These are phyloP conservation scores for Rhizophagus sp. DNA, from an alignment of 192 early-diverging fungal species.

Conservation along the genomic window DNA sequence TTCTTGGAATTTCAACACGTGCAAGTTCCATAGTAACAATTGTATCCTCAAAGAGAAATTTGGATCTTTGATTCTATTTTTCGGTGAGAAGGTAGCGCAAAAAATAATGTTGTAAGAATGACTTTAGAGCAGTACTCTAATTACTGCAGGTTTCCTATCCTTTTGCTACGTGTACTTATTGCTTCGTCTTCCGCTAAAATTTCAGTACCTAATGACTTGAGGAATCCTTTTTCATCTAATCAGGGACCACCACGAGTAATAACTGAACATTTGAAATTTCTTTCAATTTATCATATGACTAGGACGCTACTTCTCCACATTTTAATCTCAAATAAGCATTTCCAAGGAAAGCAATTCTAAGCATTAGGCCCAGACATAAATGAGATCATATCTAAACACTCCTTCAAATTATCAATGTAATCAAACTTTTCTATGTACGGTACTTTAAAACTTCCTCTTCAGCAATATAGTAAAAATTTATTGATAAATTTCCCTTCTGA, in stretches of 20 bases:
- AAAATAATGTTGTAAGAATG: conserved; percentile 18
- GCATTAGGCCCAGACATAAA: conserved; percentile 12
- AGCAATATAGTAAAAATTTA: too few species aligned
- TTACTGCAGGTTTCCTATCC: conserved; percentile 11
- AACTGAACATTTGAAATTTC: conserved; percentile 21
- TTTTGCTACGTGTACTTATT: conserved; percentile 14
- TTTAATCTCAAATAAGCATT: background rate
- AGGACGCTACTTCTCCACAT: conserved; percentile 17
- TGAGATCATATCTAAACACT: too few species aligned
- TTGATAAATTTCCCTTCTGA: too few species aligned
- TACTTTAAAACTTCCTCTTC: too few species aligned
- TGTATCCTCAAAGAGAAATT: conserved; percentile 22
- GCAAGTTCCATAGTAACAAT: conserved; percentile 1
- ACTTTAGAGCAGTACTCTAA: conserved; percentile 19
- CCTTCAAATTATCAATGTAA: too few species aligned
- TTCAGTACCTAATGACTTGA: conserved; percentile 17
- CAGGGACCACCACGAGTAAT: conserved; percentile 2
- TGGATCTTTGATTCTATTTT: conserved; percentile 11
- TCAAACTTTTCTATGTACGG: too few species aligned
- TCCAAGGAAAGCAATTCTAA: conserved; percentile 18
- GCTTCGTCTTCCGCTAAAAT: conserved; percentile 12
- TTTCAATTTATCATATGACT: conserved; percentile 12
- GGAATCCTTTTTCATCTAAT: conserved; percentile 16
- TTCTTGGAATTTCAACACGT: conserved; percentile 21
- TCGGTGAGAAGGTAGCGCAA: conserved; percentile 12